Base-by-base conservation (phyloP, 1,139 yeast genomes). In the Suhomyces yuchorum region DNA sequence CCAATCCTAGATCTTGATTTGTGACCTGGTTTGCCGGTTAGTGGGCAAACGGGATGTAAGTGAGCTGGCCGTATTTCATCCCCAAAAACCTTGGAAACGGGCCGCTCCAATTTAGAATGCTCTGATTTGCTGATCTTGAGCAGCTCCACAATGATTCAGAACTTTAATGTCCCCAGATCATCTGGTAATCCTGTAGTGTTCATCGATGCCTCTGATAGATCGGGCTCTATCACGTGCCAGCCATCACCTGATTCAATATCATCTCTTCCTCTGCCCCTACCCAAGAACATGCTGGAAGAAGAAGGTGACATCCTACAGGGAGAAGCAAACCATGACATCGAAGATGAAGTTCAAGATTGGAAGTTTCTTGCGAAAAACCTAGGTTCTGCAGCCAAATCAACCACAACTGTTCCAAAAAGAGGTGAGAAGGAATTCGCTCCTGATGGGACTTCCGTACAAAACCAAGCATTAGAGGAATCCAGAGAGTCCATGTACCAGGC, bases 341-440 rank as follows among this genome's bases (percentile, higher is more conserved):
- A 83, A 40, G 96, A 87, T 51, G 86, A 81, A 48, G 71, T 77
- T 19, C 90, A 81, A 53, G 96, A 89, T 61, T 87, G 95, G 93
- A 70, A 82, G 35, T 60, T 68, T 37, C 62, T 82, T 30, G 58
- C 60, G 56, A 50, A 50, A 38, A 37, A 37, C n/a, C 30, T 46
- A 9, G 49, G 42, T 0, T 28, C 48, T 3, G 22, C 28, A 20
- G 15, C 44, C 14, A 37, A 46, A 9, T 40, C 50, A 2, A 14
- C 46, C 3, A 19, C 53, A 33, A 40, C 58, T 8, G 53, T 63
- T 2, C 67, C 68, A 33, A 61, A 58, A 45, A 66, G 93, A 52
- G 97, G 97, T 2, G 93, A 84, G 51, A 92, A 92, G 63, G 97
- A 89, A 55, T 87, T 84, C 56, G 96, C 84, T 51, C 97, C 96